Conservation (phyloP, 441 rosid species). For the Capsella rubella region DNA sequence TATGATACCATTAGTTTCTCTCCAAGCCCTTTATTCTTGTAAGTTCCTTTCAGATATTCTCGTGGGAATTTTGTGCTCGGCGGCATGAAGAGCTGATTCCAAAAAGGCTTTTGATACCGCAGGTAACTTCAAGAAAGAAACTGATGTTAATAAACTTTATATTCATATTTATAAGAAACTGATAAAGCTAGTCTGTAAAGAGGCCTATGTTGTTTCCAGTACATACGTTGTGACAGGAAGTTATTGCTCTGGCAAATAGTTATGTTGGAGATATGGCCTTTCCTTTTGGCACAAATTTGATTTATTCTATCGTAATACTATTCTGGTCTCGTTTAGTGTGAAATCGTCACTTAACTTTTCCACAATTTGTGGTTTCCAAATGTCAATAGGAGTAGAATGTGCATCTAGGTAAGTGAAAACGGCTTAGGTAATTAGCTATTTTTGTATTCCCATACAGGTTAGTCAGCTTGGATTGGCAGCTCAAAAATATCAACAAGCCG, state of each 20-base stretch:
- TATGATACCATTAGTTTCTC: conserved; percentile 18
- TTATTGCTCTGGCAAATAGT: background rate
- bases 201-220: background rate
- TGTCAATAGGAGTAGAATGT: background rate
- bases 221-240: conserved; percentile 18
- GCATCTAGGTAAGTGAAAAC: background rate
- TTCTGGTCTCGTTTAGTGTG: background rate
- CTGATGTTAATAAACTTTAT: too few relatives aligned
- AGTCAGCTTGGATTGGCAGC: conserved; percentile 94
- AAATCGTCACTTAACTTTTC: background rate
- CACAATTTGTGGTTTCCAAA: background rate
- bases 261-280: background rate
- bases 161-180: background rate
- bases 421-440: conserved; percentile 1
- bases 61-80: conserved; percentile 99
- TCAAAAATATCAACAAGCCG: conserved; percentile 88
- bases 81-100: conserved; percentile 99
- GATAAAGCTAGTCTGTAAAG: conserved; percentile 12
- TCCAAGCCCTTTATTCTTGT: conserved; percentile 20
- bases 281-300: background rate
- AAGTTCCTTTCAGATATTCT: conserved; percentile 72
- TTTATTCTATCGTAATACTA: background rate
- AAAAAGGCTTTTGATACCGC: conserved; percentile 87
- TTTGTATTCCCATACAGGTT: conserved; percentile 60
- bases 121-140: conserved; percentile 56